Evolutionary conservation across 345 rosid species (phyloP).

Genomic region (Populus simonii): DNA sequence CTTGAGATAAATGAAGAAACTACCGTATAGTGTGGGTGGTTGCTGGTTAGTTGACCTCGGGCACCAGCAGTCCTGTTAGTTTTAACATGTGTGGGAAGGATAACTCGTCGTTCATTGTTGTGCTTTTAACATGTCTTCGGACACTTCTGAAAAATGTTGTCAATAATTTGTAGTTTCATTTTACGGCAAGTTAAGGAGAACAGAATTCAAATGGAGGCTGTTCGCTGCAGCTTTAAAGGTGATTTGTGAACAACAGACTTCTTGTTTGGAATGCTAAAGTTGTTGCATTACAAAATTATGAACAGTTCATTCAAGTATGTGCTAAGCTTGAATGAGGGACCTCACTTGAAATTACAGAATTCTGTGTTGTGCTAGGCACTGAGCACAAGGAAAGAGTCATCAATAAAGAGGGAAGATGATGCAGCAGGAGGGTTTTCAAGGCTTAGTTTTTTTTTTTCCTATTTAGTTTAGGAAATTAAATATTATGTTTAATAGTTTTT

Average conservation of each 20-base stretch:
- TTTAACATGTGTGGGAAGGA: not conserved
- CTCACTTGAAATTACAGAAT: no score
- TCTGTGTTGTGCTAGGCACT: no score
- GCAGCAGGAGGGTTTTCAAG: no score
- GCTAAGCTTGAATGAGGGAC: not conserved
- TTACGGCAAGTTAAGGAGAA: not conserved
- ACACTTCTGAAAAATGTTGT: constrained; percentile 5
- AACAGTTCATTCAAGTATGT: not conserved
- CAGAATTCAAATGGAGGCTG: not conserved
- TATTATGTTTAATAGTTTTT: no score
- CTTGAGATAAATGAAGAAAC: constrained; percentile 14
- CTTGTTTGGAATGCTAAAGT: not conserved
- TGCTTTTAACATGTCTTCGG: not conserved
- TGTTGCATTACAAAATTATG: not conserved
- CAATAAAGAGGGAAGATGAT: no score
- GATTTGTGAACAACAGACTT: not conserved
- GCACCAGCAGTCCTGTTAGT: not conserved
- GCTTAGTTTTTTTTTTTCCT: no score
- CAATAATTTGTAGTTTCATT: constrained; percentile 4
- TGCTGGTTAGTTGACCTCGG: not conserved
- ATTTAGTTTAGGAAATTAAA: no score
- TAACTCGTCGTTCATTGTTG: constrained; percentile 1
- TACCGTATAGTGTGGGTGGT: not conserved
- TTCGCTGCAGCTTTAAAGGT: not conserved
- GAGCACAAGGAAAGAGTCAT: no score